These are phyloP conservation scores for Cladophialophora bantiana DNA, from an alignment of 2,329 filamentous ascomycete genomes.

Conservation along the genomic window DNA sequence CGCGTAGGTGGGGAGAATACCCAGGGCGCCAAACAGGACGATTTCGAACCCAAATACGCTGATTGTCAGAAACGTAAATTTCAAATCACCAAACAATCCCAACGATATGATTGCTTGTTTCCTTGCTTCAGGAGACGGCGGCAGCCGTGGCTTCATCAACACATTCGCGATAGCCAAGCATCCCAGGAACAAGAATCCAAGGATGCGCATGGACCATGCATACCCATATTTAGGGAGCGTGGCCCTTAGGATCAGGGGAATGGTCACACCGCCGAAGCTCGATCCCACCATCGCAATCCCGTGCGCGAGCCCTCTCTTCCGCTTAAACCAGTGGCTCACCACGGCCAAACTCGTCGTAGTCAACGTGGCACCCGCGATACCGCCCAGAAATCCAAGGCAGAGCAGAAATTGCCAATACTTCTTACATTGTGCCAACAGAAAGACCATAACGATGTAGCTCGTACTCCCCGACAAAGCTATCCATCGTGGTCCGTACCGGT, in stretches of 20 bases:
- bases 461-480: slow-evolving; percentile 50
- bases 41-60: slow-evolving; percentile 58
- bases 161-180: slow-evolving; percentile 45
- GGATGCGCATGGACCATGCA: slow-evolving; percentile 47
- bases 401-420: slow-evolving; percentile 59
- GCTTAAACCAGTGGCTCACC: slow-evolving; percentile 52
- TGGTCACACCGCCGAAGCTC: slow-evolving; percentile 48
- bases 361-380: slow-evolving; percentile 46
- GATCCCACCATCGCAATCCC: slow-evolving; percentile 52
- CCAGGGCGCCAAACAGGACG: slow-evolving; percentile 57
- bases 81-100: slow-evolving; percentile 50
- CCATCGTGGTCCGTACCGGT: slow-evolving; percentile 55
- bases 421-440: slow-evolving; percentile 57
- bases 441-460: slow-evolving; percentile 50
- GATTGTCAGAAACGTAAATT: slow-evolving; percentile 52
- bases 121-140: slow-evolving; percentile 40
- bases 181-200: slow-evolving; percentile 48
- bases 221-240: slow-evolving; percentile 47
- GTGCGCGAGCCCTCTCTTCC: slow-evolving; percentile 47
- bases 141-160: slow-evolving; percentile 48
- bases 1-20: slow-evolving; percentile 57
- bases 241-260: slow-evolving; percentile 47
- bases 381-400: slow-evolving; percentile 47
- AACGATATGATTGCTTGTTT: slow-evolving; percentile 48
- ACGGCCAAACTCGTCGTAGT: slow-evolving; percentile 49